Evolutionary conservation across 257 asterid species (phyloP), one percentile per base, ranked within the genome.

Genomic region (Solanum sejunctum): DNA sequence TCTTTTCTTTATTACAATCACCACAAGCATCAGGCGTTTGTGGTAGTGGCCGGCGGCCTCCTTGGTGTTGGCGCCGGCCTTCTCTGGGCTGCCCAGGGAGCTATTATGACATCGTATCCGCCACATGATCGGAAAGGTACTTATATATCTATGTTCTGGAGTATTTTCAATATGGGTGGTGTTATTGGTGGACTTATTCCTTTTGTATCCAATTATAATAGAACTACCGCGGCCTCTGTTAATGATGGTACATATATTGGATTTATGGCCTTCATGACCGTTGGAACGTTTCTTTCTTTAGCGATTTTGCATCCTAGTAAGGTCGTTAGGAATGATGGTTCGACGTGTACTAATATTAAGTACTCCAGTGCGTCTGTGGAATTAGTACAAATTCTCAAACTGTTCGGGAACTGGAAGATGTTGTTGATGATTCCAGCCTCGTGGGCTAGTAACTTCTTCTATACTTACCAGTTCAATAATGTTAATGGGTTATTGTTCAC

Each of bases 21-120:
- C 15, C 85, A 82, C 70, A 94, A 91, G 26, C 93, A 92, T 87
- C 98, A 97, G 89, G 90, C 89, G 7, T 94, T 97, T 85, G 98
- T 92, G 77, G 88, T 97, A 23, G 87, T 86, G 85, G 97, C 99
- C 71, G 98, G 99, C 17, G 99, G 88, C 0, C n/a, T 95, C 8
- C 97, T 97, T 18, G 99, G 99, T 15, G 52, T 92, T 66, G 99
- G 98, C 6, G 99, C 99, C 10, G 99, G 98, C 58, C 95, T 97
- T 36, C 64, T 97, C 8, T 97, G 99, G 99, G 93, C 98, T 6
- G 83, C 98, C 3, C 96, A 97, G 85, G 99, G 98, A 2, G 98
- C 98, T 0, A 97, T 97, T 5, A 95, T 97, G 99, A 97, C 98
- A 0, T 97, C 98, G 0, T 95, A 97, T 67, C 99, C 99, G 0